Conservation (phyloP, 2,329 filamentous ascomycete genomes). For the Fusarium mundagurra region DNA sequence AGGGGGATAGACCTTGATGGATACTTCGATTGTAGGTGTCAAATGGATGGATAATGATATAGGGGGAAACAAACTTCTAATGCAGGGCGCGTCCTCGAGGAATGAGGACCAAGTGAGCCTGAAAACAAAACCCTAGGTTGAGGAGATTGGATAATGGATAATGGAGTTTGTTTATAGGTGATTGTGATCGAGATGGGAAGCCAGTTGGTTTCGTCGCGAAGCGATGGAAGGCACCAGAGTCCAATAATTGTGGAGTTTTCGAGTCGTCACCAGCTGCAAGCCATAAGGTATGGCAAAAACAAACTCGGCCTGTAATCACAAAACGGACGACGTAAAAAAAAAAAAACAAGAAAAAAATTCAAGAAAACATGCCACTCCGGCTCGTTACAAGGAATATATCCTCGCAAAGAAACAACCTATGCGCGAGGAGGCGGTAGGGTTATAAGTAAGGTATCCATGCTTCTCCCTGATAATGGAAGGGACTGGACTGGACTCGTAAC, state of each 20-base stretch:
- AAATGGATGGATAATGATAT: background rate
- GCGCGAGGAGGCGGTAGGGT: background rate
- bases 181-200: background rate
- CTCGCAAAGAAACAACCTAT: background rate
- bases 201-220: background rate
- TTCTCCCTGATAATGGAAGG: background rate
- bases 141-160: background rate
- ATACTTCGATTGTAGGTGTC: conserved; percentile 3
- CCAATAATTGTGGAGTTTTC: conserved; percentile 16
- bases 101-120: background rate
- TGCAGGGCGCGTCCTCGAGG: background rate
- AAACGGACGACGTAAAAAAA: background rate
- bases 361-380: background rate
- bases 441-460: background rate
- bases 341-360: background rate
- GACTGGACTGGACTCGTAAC: background rate
- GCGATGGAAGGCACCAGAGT: conserved; percentile 12
- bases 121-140: background rate
- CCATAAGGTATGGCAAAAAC: background rate
- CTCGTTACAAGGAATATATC: background rate
- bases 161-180: background rate
- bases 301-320: background rate
- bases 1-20: conserved; percentile 9
- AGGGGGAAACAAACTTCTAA: background rate
- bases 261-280: background rate